Evolutionary conservation across 2,329 filamentous ascomycete genomes (phyloP), one percentile per base, ranked within the genome.

Genomic region (Paracorniculantispora psalliotae): DNA sequence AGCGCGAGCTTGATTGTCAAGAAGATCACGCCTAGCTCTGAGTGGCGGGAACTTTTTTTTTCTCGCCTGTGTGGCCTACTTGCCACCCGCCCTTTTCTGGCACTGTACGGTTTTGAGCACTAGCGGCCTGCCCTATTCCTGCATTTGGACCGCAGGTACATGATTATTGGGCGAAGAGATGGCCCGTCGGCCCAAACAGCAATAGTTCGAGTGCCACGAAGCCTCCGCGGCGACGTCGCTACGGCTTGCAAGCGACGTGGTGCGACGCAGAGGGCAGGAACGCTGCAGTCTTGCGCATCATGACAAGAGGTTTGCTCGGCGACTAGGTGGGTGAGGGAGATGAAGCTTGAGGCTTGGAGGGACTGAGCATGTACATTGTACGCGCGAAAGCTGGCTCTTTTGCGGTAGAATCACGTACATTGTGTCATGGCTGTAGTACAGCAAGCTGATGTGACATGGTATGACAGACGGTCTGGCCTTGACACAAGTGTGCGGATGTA

Each of bases 141-240:
- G 50, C 33, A 57, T 57, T 57, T 44, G 55, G 55, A 57, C 55
- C 55, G 15, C 46, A 50, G 47, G 55, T 25, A 43, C 46, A 57
- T 33, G 46, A 28, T 57, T 50, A 57, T 57, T 57, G 55, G 55
- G 46, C 28, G 37, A 37, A n/a, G 37, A 30, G 25, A 37, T 33
- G 19, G 44, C 33, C 54, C 53, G 17, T 9, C 37, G 25, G 23
- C 50, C 50, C 17, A 53, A 43, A 46, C 39, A 43, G 46, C 53
- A 47, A 23, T 57, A 57, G 55, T 26, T 25, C 19, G 15, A 9
- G 55, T 49, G 46, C 47, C 55, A 50, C 46, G 13, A 49, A 44
- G 30, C 12, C 35, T 12, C 19, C 5, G 23, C n/a, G 21, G 50
- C 25, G 30, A 43, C 35, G 35, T n/a, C n/a, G 35, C 35, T 49